Evolutionary conservation across 495 filamentous ascomycete species (phyloP), one percentile per base, ranked within the genome.

Genomic region (Penicillium arizonense): DNA sequence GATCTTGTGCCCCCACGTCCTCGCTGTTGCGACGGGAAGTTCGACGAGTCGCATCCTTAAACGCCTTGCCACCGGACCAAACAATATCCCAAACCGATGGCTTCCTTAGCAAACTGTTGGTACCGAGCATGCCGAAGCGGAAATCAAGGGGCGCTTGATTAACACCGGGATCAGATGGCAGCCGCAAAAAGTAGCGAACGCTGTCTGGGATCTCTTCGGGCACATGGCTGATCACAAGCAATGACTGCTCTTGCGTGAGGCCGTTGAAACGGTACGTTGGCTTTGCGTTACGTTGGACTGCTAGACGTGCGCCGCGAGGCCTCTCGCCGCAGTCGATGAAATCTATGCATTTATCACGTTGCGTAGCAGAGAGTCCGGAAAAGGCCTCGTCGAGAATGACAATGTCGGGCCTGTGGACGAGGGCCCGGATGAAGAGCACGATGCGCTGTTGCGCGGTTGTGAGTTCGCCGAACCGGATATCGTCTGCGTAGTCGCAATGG

Each of bases 351-450:
- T 89, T 91, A 59, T 96, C 86, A 12, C 91, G 79, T n/a, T 94
- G 81, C 0, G 75, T 77, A 35, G 87, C 83, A 52, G 92, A 85
- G 84, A 98, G 90, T 24, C 93, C 91, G 39, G 88, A 90, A 60
- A 96, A 95, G 0, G 94, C 84, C 69, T 98, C 94, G 60, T 97
- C 94, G 2, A 97, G 81, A 34, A 98, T 88, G 28, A 97, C 78
- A 38, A 98, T 80, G 53, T 97, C 93, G 0, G 91, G 90, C 47
- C 80, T 80, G 55, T 91, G 87, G 57, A 94, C 81, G 32, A 95
- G 72, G 13, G 93, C 88, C 6, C 95, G 83, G 24, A 97, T 73
- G 68, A 97, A 94, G 2, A 98, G 81, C 9, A 87, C 78, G 6
- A 97, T 76, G 20, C 91, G 84, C 68, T 98, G 94, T 1, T 90